phyloP scores from a whole-genome alignment of 768 basidiomycete species.

The Trametes meyenii region DNA sequence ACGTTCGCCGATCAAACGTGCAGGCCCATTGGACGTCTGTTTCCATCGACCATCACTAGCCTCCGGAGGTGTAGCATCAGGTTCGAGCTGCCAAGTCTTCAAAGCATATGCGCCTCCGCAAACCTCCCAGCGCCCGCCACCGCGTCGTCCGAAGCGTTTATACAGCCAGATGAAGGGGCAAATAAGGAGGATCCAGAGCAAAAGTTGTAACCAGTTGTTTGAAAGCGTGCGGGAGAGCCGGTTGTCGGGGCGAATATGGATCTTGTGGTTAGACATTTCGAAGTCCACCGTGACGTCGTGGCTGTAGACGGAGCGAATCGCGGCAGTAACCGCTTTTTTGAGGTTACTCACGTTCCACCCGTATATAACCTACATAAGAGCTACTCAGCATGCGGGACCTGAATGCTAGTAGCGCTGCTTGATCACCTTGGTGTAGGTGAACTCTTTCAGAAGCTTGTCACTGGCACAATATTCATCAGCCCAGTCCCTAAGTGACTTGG shows the following conservation, averaged over 20 bases:
- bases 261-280: constrained; percentile 44
- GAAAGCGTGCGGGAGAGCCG: constrained; percentile 66
- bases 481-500: constrained; percentile 72
- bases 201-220: constrained; percentile 69
- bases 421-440: constrained; percentile 68
- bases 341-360: constrained; percentile 58
- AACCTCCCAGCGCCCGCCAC: constrained; percentile 77
- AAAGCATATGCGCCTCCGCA: constrained; percentile 79
- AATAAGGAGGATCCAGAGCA: constrained; percentile 68
- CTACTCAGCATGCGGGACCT: not conserved
- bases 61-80: constrained; percentile 4
- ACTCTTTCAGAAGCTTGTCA: constrained; percentile 73
- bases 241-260: constrained; percentile 72
- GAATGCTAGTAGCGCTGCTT: no score
- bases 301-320: constrained; percentile 42
- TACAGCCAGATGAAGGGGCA: constrained; percentile 85
- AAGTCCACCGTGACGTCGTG: constrained; percentile 54
- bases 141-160: constrained; percentile 63
- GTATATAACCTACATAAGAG: constrained; percentile 48
- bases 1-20: constrained; percentile 55
- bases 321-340: constrained; percentile 39
- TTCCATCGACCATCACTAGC: constrained; percentile 18
- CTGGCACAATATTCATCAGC: constrained; percentile 82
- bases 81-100: constrained; percentile 42
- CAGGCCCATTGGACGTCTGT: constrained; percentile 37